These are phyloP conservation scores for Phytophthora citrophthora DNA, from an alignment of 352 stramenopile species.

Conservation along the genomic window DNA sequence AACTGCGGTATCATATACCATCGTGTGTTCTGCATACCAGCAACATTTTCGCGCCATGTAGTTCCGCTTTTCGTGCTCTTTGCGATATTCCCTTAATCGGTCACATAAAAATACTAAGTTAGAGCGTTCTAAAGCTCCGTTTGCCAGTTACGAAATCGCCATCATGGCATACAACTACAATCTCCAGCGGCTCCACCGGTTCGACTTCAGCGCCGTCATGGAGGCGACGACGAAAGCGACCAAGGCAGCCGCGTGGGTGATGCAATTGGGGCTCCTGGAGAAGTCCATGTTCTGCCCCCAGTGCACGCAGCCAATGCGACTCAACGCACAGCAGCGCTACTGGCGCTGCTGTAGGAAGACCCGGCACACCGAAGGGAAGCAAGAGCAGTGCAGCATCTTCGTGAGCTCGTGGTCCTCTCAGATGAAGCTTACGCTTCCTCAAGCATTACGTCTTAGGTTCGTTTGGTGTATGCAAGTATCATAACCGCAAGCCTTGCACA, in stretches of 20 bases:
- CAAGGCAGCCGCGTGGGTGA: background rate
- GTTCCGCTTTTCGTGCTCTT: constrained; percentile 9
- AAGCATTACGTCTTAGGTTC: constrained; percentile 5
- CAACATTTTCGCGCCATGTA: background rate
- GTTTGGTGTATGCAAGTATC: constrained; percentile 4
- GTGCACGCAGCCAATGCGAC: constrained; percentile 1
- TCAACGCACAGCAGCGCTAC: background rate
- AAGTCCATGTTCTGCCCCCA: constrained; percentile 1
- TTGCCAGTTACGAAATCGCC: constrained; percentile 7
- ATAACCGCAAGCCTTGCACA: background rate
- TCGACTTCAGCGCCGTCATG: constrained; percentile 13
- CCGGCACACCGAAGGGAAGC: background rate
- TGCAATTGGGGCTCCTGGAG: constrained; percentile 5
- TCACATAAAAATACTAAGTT: constrained; percentile 4
- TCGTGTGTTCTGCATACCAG: too few relatives aligned
- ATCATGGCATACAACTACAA: constrained; percentile 10
- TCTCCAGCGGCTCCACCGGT: background rate
- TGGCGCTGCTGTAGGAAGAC: constrained; percentile 6
- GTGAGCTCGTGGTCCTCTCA: constrained; percentile 4
- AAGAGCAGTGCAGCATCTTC: constrained; percentile 3
- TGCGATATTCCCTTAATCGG: background rate
- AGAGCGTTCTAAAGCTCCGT: background rate
- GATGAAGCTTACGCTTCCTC: constrained; percentile 5
- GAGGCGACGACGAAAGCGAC: constrained; percentile 2
- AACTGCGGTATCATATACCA: too few relatives aligned